phyloP scores from a whole-genome alignment of 139 green algal species.

The Chloropicon primus region DNA sequence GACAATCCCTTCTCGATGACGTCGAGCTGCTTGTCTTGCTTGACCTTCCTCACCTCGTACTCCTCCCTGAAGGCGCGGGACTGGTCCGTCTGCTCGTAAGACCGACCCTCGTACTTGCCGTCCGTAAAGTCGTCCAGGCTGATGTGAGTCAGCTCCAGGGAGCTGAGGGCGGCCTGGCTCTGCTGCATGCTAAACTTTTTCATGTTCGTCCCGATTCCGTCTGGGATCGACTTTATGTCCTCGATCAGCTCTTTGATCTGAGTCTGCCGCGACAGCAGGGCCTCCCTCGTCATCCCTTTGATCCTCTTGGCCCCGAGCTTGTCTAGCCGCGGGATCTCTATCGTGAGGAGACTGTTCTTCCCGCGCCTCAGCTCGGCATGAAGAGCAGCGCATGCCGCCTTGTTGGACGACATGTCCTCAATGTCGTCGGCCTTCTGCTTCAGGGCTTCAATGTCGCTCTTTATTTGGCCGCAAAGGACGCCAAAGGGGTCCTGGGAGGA shows the following conservation, averaged over 20 bases:
- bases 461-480: background rate
- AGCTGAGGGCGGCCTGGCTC: background rate
- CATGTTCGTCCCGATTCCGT: constrained; percentile 31
- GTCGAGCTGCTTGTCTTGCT: constrained; percentile 56
- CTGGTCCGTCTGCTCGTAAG: constrained; percentile 43
- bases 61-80: constrained; percentile 15
- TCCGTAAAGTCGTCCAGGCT: background rate
- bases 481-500: background rate
- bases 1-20: constrained; percentile 50
- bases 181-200: background rate
- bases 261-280: background rate
- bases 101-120: constrained; percentile 1
- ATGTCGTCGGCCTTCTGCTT: background rate
- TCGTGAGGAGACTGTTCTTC: background rate
- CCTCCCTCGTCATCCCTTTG: background rate
- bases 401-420: background rate
- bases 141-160: background rate
- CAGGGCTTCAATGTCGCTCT: background rate
- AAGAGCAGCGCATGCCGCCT: background rate
- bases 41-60: background rate
- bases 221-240: constrained; percentile 37
- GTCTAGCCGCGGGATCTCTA: background rate
- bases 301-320: background rate
- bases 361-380: background rate
- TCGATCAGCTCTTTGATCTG: constrained; percentile 44